A percentile compares a stretch with the other conserved stretches of the same genome.
Evolutionary conservation across 2,329 filamentous ascomycete species (phyloP).

Genomic region (Clarireedia hainanense): DNA sequence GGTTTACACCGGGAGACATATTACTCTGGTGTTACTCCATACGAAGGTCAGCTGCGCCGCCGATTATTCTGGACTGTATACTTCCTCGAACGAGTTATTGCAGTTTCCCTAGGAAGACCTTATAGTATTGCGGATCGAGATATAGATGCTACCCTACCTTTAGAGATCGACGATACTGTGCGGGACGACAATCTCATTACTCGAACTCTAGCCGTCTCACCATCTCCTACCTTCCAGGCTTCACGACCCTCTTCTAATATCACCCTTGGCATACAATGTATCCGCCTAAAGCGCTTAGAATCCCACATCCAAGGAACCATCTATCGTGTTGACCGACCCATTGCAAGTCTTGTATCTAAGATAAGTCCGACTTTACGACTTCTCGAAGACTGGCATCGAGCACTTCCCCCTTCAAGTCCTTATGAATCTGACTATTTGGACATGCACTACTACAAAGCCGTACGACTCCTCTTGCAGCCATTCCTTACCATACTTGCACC

Average conservation of each 20-base stretch:
- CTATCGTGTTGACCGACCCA: conserved; percentile 40
- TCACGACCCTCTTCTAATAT: conserved; percentile 30
- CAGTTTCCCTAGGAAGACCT: conserved; percentile 42
- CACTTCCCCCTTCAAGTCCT: conserved; percentile 24
- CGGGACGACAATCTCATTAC: conserved; percentile 27
- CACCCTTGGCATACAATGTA: conserved; percentile 36
- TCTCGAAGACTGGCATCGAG: conserved; percentile 40
- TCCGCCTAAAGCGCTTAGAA: conserved; percentile 39
- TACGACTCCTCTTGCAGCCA: conserved; percentile 43
- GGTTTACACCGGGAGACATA: conserved; percentile 42
- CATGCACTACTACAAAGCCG: conserved; percentile 41
- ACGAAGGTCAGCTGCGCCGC: conserved; percentile 37
- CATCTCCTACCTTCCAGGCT: conserved; percentile 25
- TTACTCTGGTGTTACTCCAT: conserved; percentile 34
- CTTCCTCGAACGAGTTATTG: conserved; percentile 41
- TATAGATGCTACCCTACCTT: conserved; percentile 41
- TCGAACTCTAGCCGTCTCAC: conserved; percentile 26
- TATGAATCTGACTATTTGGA: conserved; percentile 39
- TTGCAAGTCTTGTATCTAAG: conserved; percentile 38
- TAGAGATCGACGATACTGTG: conserved; percentile 36
- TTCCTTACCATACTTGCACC: conserved; percentile 40
- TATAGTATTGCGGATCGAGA: conserved; percentile 43
- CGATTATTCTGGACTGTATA: conserved; percentile 46
- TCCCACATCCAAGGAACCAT: conserved; percentile 44
- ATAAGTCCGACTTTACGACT: conserved; percentile 38